Percentiles rank a stretch among this genome's conserved stretches.
Evolutionary conservation across 768 basidiomycete genomes (phyloP).

Genomic region (Leucosporidium creatinivorum): DNA sequence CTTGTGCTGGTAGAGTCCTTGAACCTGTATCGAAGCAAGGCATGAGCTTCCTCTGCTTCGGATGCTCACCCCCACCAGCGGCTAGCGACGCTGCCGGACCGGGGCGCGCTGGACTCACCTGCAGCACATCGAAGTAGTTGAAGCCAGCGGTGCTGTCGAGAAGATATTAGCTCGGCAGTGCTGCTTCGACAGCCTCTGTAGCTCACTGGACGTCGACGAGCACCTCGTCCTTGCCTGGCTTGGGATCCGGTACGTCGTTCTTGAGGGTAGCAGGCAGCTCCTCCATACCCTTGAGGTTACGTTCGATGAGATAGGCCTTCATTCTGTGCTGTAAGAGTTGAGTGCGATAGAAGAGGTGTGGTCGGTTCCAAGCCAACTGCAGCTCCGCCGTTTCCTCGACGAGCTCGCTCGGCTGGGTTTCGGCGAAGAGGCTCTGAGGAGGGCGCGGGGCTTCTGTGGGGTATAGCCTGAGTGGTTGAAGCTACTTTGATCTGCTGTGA

Average conservation of each 20-base stretch:
- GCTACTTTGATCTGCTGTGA: no score
- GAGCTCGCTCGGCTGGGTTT: no score
- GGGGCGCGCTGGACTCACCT: not conserved
- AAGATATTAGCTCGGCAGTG: not conserved
- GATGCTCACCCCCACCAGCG: no score
- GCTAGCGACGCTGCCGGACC: constrained; percentile 1
- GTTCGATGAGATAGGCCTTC: constrained; percentile 45
- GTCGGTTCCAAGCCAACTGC: no score
- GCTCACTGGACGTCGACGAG: constrained; percentile 64
- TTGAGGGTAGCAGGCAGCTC: constrained; percentile 45
- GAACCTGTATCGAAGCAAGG: constrained; percentile 47
- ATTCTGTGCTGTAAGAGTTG: not conserved
- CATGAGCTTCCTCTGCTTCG: no score
- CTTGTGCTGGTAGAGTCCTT: constrained; percentile 76
- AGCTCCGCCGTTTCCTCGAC: no score
- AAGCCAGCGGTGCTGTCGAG: constrained; percentile 43
- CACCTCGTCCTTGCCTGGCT: constrained; percentile 51
- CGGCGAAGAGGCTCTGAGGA: no score
- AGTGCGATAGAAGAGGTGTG: no score
- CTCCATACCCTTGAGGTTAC: constrained; percentile 59
- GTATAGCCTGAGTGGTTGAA: no score
- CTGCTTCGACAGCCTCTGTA: not conserved
- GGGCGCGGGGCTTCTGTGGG: no score
- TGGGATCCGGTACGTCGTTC: constrained; percentile 56
- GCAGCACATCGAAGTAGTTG: constrained; percentile 59